Percentiles rank a stretch among this genome's conserved stretches.
These are phyloP conservation scores for Lyophyllum shimeji DNA, from an alignment of 768 basidiomycete genomes.

Conservation along the genomic window DNA sequence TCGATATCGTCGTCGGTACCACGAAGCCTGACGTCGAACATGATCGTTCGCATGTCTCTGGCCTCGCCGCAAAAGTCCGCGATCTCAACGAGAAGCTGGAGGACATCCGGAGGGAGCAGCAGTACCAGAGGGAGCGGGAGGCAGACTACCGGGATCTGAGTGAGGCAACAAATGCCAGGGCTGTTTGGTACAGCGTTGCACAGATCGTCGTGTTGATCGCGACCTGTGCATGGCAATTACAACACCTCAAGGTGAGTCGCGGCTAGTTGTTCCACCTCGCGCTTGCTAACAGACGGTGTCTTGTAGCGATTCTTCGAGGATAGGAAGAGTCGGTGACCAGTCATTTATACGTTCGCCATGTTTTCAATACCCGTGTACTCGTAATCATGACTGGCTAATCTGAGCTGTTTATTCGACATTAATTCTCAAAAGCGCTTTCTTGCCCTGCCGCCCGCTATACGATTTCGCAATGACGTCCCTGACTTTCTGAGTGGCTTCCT, in stretches of 20 bases:
- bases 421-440: constrained; percentile 42
- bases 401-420: constrained; percentile 22
- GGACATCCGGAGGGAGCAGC: constrained; percentile 92
- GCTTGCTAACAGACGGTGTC: constrained; percentile 1
- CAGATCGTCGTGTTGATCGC: constrained; percentile 84
- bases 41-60: constrained; percentile 82
- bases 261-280: neutral
- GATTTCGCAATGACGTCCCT: constrained; percentile 46
- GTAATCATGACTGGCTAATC: constrained; percentile 2
- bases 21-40: constrained; percentile 86
- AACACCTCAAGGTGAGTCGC: constrained; percentile 80
- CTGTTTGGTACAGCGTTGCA: constrained; percentile 91
- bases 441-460: constrained; percentile 36
- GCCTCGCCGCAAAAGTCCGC: constrained; percentile 78
- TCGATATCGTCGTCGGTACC: constrained; percentile 90
- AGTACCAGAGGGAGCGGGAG: constrained; percentile 96
- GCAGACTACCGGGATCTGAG: constrained; percentile 85
- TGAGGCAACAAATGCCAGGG: constrained; percentile 86
- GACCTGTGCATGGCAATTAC: constrained; percentile 91
- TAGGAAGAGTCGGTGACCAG: constrained; percentile 65
- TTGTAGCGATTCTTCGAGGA: constrained; percentile 83
- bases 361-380: constrained; percentile 9
- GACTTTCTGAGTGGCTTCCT: constrained; percentile 43
- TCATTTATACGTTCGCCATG: neutral
- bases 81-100: constrained; percentile 93